phyloP scores from a whole-genome alignment of 352 stramenopile species.

The Chrysophaeum taylorii region DNA sequence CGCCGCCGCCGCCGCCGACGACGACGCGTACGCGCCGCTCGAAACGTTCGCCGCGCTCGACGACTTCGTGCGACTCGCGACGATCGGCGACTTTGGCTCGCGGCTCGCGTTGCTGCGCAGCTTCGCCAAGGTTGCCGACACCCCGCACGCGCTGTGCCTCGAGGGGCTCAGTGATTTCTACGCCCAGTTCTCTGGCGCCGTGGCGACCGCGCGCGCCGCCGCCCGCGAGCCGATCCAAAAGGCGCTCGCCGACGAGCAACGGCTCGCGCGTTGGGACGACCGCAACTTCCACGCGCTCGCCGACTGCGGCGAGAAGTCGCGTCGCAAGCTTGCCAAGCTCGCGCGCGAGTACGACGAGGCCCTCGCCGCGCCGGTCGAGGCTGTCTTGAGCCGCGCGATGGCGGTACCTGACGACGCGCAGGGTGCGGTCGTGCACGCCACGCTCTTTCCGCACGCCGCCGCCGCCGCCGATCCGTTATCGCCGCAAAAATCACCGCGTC shows the following conservation, averaged over 20 bases:
- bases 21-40: background rate
- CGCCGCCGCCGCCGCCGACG: too few species aligned
- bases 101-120: constrained; percentile 64
- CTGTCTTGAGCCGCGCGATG: constrained; percentile 30
- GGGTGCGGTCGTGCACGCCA: constrained; percentile 28
- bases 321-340: constrained; percentile 95
- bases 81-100: constrained; percentile 76
- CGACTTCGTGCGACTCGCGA: constrained; percentile 69
- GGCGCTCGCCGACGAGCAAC: constrained; percentile 93
- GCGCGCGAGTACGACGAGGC: constrained; percentile 71
- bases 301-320: constrained; percentile 92
- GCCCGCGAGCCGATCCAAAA: constrained; percentile 86
- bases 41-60: constrained; percentile 68
- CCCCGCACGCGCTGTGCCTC: constrained; percentile 7
- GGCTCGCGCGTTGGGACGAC: constrained; percentile 97
- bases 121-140: constrained; percentile 18
- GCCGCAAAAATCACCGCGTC: too few species aligned
- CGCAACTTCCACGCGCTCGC: constrained; percentile 97
- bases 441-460: constrained; percentile 31
- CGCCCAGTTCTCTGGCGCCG: background rate
- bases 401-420: constrained; percentile 29
- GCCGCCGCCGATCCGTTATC: too few species aligned
- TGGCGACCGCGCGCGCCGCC: constrained; percentile 17
- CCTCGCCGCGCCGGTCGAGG: constrained; percentile 42
- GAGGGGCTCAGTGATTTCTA: too few species aligned